Percentiles rank a stretch among this genome's conserved stretches.
Conservation (phyloP, 306 rosid genomes). For the Dryas drummondii region DNA sequence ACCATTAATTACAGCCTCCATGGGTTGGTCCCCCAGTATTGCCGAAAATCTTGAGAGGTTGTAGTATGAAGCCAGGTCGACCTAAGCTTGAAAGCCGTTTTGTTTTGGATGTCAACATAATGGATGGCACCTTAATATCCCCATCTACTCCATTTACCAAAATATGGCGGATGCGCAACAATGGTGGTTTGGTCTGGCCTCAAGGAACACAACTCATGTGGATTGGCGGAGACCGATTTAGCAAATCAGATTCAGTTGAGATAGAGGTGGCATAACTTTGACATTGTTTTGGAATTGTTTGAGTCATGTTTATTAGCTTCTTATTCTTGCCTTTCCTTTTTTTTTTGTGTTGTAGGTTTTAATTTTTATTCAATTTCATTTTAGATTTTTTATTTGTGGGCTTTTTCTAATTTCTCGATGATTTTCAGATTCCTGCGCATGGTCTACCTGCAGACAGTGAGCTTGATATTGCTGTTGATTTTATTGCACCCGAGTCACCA, state of each 20-base stretch:
- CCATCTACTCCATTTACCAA: conserved; percentile 82
- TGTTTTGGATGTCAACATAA: conserved; percentile 70
- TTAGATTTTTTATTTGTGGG: conserved; percentile 5
- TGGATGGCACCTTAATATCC: conserved; percentile 79
- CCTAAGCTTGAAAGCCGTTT: conserved; percentile 71
- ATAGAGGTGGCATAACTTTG: conserved; percentile 55
- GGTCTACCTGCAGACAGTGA: conserved; percentile 57
- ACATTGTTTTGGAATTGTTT: not conserved
- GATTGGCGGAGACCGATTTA: conserved; percentile 68
- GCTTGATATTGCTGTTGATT: conserved; percentile 81
- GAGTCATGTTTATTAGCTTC: not conserved
- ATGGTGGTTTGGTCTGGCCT: conserved; percentile 68
- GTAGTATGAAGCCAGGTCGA: conserved; percentile 30
- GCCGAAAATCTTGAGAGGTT: conserved; percentile 31
- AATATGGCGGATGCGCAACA: conserved; percentile 91
- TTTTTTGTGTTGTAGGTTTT: not conserved
- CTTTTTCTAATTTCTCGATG: not conserved
- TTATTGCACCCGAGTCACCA: conserved; percentile 61
- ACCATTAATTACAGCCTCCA: conserved; percentile 33
- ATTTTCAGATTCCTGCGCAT: conserved; percentile 49
- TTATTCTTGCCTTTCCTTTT: conserved; percentile 4
- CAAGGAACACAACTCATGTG: conserved; percentile 72
- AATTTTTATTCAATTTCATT: not conserved
- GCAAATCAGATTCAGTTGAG: conserved; percentile 37
- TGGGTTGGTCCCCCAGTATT: conserved; percentile 22